Percentiles rank a stretch among this genome's conserved stretches.
phyloP scores from a whole-genome alignment of 2,329 filamentous ascomycete genomes.

The Penicillium decumbens region DNA sequence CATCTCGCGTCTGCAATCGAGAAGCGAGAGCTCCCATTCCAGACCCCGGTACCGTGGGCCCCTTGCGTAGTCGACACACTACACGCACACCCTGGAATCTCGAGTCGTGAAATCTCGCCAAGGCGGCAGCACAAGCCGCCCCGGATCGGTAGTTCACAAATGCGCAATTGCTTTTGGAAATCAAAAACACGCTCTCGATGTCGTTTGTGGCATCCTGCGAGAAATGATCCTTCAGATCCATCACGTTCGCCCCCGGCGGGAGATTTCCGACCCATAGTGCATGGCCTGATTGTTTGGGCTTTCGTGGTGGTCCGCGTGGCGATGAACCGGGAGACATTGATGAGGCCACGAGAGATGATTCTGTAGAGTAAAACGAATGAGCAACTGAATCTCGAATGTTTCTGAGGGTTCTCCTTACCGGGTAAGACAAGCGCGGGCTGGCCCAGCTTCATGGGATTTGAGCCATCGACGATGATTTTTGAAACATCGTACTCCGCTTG shows the following conservation, averaged over 20 bases:
- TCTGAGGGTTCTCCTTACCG: slow-evolving; percentile 19
- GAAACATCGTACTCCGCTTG: slow-evolving; percentile 31
- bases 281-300: slow-evolving; percentile 69
- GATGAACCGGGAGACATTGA: slow-evolving; percentile 24
- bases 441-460: slow-evolving; percentile 26
- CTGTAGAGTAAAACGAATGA: not conserved
- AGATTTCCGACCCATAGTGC: slow-evolving; percentile 96
- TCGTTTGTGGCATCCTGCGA: slow-evolving; percentile 69
- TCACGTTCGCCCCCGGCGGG: slow-evolving; percentile 73
- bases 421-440: slow-evolving; percentile 10
- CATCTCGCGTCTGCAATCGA: slow-evolving; percentile 41
- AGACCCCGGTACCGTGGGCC: slow-evolving; percentile 41
- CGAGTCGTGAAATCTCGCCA: slow-evolving; percentile 83
- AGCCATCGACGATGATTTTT: slow-evolving; percentile 38
- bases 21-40: slow-evolving; percentile 44
- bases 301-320: slow-evolving; percentile 61
- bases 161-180: slow-evolving; percentile 94
- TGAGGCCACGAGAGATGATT: not conserved
- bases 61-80: slow-evolving; percentile 73
- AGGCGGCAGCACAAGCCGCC: slow-evolving; percentile 66
- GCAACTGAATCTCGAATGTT: not conserved
- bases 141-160: slow-evolving; percentile 94
- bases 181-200: slow-evolving; percentile 85
- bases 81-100: slow-evolving; percentile 80
- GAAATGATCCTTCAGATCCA: slow-evolving; percentile 85